Evolutionary conservation across 768 basidiomycete species (phyloP).

Genomic region (Leccinum imitatum): DNA sequence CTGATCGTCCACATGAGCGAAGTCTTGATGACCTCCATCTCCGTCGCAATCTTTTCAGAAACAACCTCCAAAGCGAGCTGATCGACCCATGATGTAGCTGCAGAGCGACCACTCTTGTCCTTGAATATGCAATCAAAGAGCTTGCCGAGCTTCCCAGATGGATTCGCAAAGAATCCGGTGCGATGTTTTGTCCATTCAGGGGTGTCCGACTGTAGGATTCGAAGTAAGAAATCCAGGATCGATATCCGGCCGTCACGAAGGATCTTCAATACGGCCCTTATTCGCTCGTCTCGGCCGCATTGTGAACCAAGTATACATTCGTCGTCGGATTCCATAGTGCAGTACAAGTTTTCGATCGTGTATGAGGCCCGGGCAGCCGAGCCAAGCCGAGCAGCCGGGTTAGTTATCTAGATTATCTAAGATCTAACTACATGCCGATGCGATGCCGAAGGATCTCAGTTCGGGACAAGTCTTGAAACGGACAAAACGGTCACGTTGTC

Average conservation of each 20-base stretch:
- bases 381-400: too few species aligned
- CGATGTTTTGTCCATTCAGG: neutral
- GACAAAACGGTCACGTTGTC: too few species aligned
- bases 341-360: neutral
- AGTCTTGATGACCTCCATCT: constrained; percentile 1
- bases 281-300: neutral
- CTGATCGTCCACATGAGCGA: neutral
- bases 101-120: neutral
- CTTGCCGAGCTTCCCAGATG: neutral
- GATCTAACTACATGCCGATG: too few species aligned
- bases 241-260: too few species aligned
- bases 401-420: too few species aligned
- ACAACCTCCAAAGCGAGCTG: neutral
- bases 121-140: neutral
- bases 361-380: too few species aligned
- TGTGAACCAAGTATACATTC: neutral
- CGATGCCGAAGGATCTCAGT: too few species aligned
- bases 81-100: neutral
- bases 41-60: neutral
- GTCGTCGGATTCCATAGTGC: neutral
- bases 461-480: too few species aligned
- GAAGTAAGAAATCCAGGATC: too few species aligned
- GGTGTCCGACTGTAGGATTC: neutral
- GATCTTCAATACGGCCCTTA: neutral
- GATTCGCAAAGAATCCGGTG: neutral